Percentiles rank a stretch among this genome's conserved stretches.
Conservation (phyloP, 140 eudicot genomes). For the Ambrosia hybrid region DNA sequence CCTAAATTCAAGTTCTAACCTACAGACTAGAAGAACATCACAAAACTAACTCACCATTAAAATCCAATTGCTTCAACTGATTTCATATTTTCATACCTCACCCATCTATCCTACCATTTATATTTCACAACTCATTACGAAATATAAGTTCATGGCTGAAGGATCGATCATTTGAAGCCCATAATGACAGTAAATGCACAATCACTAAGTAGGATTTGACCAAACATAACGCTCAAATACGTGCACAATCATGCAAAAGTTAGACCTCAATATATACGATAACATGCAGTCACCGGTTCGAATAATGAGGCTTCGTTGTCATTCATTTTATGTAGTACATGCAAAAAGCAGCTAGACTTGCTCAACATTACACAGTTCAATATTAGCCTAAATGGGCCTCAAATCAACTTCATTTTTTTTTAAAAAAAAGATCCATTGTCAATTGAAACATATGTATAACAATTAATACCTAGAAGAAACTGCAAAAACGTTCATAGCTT, state of each 20-base stretch:
- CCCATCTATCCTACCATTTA: too few species aligned
- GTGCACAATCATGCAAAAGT: constrained; percentile 5
- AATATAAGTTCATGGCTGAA: too few species aligned
- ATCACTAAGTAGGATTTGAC: background rate
- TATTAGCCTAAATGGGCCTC: constrained; percentile 7
- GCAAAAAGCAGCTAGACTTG: constrained; percentile 14
- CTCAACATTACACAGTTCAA: constrained; percentile 8
- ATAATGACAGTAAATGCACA: background rate
- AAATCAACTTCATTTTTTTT: background rate
- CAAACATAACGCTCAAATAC: background rate
- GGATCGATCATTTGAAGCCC: too few species aligned
- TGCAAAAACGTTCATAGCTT: constrained; percentile 23
- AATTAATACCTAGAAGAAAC: constrained; percentile 26
- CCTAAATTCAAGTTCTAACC: too few species aligned
- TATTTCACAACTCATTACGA: too few species aligned
- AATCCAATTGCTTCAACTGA: too few species aligned
- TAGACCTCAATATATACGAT: background rate
- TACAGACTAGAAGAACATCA: too few species aligned
- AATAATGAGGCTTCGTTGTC: constrained; percentile 20
- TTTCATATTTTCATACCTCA: too few species aligned
- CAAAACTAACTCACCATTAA: too few species aligned
- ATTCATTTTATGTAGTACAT: constrained; percentile 12
- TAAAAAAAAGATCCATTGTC: background rate
- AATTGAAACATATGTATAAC: constrained; percentile 15
- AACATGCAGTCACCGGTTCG: constrained; percentile 12